These are phyloP conservation scores for Chrysanthemum seticuspe DNA, from an alignment of 129 eudicot species.

Conservation along the genomic window DNA sequence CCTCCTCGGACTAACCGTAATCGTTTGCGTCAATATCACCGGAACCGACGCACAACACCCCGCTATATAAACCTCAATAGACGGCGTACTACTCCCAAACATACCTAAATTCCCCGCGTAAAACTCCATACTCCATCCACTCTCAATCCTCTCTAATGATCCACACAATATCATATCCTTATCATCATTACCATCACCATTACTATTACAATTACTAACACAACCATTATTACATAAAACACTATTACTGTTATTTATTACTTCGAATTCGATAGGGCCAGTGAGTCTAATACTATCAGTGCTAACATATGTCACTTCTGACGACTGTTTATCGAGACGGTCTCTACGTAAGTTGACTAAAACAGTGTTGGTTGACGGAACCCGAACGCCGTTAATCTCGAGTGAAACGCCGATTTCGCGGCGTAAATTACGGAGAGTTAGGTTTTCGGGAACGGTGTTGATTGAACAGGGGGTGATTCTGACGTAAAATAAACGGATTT, in stretches of 20 bases:
- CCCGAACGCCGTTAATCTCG: conserved; percentile 67
- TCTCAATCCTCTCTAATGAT: conserved; percentile 57
- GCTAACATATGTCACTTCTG: conserved; percentile 87
- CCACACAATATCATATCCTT: conserved; percentile 70
- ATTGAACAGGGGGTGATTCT: conserved; percentile 77
- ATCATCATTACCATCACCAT: conserved; percentile 45
- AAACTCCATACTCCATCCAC: conserved; percentile 88
- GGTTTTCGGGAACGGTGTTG: conserved; percentile 57
- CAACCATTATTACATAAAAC: no score
- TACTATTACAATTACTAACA: no score
- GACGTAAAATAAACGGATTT: conserved; percentile 80
- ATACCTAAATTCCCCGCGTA: conserved; percentile 42
- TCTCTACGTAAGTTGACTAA: conserved; percentile 66
- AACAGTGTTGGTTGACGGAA: conserved; percentile 62
- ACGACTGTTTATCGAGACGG: conserved; percentile 63
- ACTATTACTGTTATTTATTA: conserved; percentile 1
- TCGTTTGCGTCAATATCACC: conserved; percentile 75
- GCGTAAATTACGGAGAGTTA: conserved; percentile 67
- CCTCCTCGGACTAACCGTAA: conserved; percentile 72
- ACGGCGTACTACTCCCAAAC: conserved; percentile 53
- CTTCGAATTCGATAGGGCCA: conserved; percentile 82
- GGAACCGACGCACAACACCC: conserved; percentile 79
- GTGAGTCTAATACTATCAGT: conserved; percentile 78
- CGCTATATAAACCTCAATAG: conserved; percentile 87
- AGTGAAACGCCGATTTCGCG: conserved; percentile 71